phyloP scores from a whole-genome alignment of 768 basidiomycete species.

The Roridomyces roridus region DNA sequence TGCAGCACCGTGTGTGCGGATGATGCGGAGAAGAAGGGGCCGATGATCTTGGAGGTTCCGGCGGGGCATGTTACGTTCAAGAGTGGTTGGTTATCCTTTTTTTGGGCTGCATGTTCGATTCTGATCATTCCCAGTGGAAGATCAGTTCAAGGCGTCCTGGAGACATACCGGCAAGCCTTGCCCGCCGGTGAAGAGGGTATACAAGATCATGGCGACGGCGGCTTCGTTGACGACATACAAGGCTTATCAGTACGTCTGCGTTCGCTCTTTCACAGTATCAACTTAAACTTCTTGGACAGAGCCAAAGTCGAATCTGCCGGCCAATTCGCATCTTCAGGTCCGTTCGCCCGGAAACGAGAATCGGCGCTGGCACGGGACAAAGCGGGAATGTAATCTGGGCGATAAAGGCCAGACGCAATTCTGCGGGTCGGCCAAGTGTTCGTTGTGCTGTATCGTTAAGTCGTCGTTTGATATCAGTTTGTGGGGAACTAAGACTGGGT shows the following conservation, averaged over 20 bases:
- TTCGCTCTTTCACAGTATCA: no score
- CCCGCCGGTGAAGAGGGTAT: constrained; percentile 64
- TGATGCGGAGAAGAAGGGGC: constrained; percentile 59
- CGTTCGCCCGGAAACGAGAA: constrained; percentile 73
- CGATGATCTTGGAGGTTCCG: constrained; percentile 65
- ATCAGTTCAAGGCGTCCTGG: constrained; percentile 76
- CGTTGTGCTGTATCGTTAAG: constrained; percentile 67
- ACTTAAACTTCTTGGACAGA: constrained; percentile 39
- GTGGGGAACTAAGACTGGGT: constrained; percentile 74
- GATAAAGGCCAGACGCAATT: constrained; percentile 63
- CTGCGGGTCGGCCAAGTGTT: constrained; percentile 63
- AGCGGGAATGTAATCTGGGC: constrained; percentile 66
- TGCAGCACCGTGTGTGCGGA: constrained; percentile 62
- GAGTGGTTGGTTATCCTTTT: constrained; percentile 51
- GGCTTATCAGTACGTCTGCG: constrained; percentile 59
- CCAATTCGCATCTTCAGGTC: constrained; percentile 57
- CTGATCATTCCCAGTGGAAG: constrained; percentile 47
- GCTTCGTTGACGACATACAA: constrained; percentile 61
- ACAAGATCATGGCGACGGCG: constrained; percentile 64
- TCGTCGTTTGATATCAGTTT: constrained; percentile 69
- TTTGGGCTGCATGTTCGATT: background rate
- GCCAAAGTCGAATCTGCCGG: constrained; percentile 63
- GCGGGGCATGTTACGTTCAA: constrained; percentile 65
- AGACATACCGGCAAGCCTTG: constrained; percentile 60
- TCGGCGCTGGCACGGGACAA: constrained; percentile 78